A percentile compares a stretch with the other conserved stretches of the same genome.
These are phyloP conservation scores for Pythium brachiatum DNA, from an alignment of 352 stramenopile genomes.

Conservation along the genomic window DNA sequence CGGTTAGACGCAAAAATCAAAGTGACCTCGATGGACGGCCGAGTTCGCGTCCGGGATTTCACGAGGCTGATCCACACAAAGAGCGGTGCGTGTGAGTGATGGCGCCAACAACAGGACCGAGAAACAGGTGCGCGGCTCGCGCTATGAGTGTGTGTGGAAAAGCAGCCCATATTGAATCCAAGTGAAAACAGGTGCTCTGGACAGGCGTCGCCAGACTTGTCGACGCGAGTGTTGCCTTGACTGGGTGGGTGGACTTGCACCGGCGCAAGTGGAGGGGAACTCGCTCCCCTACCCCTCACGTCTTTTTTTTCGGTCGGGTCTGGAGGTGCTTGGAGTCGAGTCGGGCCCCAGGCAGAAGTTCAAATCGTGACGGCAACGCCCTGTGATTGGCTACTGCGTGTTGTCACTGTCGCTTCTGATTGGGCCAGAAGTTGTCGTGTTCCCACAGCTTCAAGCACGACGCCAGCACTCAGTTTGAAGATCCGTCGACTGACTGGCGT, in stretches of 20 bases:
- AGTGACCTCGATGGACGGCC: slow-evolving; percentile 3
- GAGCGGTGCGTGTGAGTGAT: neutral
- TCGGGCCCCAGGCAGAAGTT: slow-evolving; percentile 20
- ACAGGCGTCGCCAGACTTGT: slow-evolving; percentile 6
- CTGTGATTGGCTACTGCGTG: slow-evolving; percentile 6
- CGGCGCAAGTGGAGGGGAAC: neutral
- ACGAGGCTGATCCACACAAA: neutral
- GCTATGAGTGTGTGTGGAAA: slow-evolving; percentile 2
- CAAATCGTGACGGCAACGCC: slow-evolving; percentile 4
- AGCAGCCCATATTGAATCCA: slow-evolving; percentile 22
- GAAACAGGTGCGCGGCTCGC: neutral
- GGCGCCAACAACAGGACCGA: neutral
- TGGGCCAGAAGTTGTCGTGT: slow-evolving; percentile 17
- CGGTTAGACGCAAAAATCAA: slow-evolving; percentile 13
- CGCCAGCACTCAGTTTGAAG: slow-evolving; percentile 10
- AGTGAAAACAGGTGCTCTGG: slow-evolving; percentile 15
- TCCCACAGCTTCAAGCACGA: slow-evolving; percentile 18
- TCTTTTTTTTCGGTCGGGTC: slow-evolving; percentile 22
- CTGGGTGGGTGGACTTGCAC: slow-evolving; percentile 4
- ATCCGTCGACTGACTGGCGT: slow-evolving; percentile 12
- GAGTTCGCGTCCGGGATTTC: neutral
- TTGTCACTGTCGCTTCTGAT: slow-evolving; percentile 1
- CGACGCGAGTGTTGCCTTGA: slow-evolving; percentile 10
- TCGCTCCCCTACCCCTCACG: slow-evolving; percentile 24
- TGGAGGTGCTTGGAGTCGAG: slow-evolving; percentile 10